A percentile compares a stretch with the other conserved stretches of the same genome.
Conservation (phyloP, 257 asterid genomes). For the Solanum pennellii region DNA sequence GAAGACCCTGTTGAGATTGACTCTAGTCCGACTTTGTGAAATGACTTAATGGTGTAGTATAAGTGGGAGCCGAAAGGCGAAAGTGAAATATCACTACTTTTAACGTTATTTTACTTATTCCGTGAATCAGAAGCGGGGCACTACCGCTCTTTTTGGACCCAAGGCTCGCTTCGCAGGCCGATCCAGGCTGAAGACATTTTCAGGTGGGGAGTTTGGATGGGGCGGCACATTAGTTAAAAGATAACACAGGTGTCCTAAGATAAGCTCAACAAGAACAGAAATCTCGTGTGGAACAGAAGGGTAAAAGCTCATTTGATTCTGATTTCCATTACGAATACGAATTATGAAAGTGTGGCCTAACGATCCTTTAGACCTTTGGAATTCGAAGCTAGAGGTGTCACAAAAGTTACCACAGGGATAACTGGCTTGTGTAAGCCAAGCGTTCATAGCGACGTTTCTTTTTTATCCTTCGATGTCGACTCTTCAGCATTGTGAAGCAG, state of each 20-base stretch:
- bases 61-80: slow-evolving; percentile 58
- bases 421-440: too few species aligned
- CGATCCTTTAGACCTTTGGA: too few species aligned
- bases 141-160: slow-evolving; percentile 54
- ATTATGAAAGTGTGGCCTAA: too few species aligned
- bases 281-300: too few species aligned
- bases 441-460: too few species aligned
- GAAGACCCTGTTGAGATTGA: not conserved
- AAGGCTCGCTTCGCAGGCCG: slow-evolving; percentile 17
- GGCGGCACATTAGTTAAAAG: slow-evolving; percentile 23
- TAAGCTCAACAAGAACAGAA: not conserved
- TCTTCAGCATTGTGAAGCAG: too few species aligned
- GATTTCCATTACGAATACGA: too few species aligned
- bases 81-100: slow-evolving; percentile 92
- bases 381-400: too few species aligned
- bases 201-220: slow-evolving; percentile 31
- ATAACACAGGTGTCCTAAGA: slow-evolving; percentile 9
- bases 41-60: slow-evolving; percentile 2
- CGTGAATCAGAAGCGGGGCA: slow-evolving; percentile 69
- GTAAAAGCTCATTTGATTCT: too few species aligned
- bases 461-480: too few species aligned
- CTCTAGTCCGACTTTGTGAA: not conserved
- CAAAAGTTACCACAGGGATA: too few species aligned
- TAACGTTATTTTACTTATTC: slow-evolving; percentile 80
- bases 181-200: slow-evolving; percentile 25